These are phyloP conservation scores for Besnoitia besnoiti DNA, from an alignment of 169 alveolate genomes.

Conservation along the genomic window DNA sequence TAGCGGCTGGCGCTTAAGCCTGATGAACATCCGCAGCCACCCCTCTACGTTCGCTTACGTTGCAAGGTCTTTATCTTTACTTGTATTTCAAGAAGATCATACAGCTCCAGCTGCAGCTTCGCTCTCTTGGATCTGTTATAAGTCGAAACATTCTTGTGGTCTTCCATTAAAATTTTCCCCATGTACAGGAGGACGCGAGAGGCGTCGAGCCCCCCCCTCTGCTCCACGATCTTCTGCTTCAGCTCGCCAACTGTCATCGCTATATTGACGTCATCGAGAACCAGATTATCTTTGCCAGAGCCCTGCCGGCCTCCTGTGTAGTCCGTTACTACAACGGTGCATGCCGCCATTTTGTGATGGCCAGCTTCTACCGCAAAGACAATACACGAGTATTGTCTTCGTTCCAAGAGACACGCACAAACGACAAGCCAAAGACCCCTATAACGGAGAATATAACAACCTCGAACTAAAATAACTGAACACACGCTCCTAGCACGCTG, in stretches of 20 bases:
- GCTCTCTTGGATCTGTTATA: slow-evolving; percentile 64
- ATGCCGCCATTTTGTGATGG: not conserved
- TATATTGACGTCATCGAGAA: slow-evolving; percentile 35
- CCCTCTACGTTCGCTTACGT: slow-evolving; percentile 39
- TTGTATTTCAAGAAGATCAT: slow-evolving; percentile 54
- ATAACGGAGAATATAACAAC: too few species aligned
- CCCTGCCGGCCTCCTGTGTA: slow-evolving; percentile 45
- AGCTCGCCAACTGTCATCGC: slow-evolving; percentile 16
- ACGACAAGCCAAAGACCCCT: too few species aligned
- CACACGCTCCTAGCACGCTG: too few species aligned
- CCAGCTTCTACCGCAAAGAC: too few species aligned
- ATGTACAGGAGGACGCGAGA: slow-evolving; percentile 38
- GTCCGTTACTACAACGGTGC: slow-evolving; percentile 25
- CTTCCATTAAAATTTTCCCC: slow-evolving; percentile 40
- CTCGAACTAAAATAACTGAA: too few species aligned
- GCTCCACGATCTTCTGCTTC: slow-evolving; percentile 15
- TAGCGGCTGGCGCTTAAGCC: too few species aligned
- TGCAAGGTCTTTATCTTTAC: slow-evolving; percentile 59
- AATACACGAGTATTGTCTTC: too few species aligned
- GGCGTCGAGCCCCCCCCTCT: not conserved
- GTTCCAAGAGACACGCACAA: too few species aligned
- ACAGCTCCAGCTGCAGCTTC: slow-evolving; percentile 53
- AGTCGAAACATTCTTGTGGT: slow-evolving; percentile 25
- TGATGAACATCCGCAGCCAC: too few species aligned
- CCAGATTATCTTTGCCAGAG: slow-evolving; percentile 31